These are phyloP conservation scores for Linum usitatissimum DNA, from an alignment of 345 rosid species.

Conservation along the genomic window DNA sequence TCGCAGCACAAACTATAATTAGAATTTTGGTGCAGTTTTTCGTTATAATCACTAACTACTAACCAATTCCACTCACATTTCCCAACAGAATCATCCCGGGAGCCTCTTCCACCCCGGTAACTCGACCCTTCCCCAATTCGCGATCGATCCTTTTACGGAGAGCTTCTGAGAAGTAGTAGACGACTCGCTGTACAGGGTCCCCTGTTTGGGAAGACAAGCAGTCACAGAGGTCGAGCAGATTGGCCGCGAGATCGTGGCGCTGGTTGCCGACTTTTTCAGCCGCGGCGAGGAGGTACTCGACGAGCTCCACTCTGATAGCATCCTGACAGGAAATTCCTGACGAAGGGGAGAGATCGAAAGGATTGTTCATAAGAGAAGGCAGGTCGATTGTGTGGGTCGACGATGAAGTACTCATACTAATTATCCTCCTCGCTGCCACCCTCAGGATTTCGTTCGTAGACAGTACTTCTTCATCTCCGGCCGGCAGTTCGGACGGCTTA, in stretches of 20 bases:
- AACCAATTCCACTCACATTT: no score
- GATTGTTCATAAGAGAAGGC: background rate
- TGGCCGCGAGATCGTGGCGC: slow-evolving; percentile 8
- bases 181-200: slow-evolving; percentile 12
- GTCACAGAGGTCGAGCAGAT: slow-evolving; percentile 11
- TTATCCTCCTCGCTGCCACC: background rate
- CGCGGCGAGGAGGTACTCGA: slow-evolving; percentile 10
- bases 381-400: background rate
- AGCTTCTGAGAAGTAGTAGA: slow-evolving; percentile 15
- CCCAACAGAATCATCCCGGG: background rate
- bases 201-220: slow-evolving; percentile 10
- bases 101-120: background rate
- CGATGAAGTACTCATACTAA: background rate
- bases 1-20: no score
- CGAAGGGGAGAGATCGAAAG: background rate
- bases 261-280: slow-evolving; percentile 10
- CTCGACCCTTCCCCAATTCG: background rate
- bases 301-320: slow-evolving; percentile 11
- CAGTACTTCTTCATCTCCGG: no score
- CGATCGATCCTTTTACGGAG: slow-evolving; percentile 5
- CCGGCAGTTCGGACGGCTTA: no score
- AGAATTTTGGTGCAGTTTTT: no score
- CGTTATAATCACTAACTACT: no score
- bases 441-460: no score
- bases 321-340: slow-evolving; percentile 5